These are phyloP conservation scores for Sphaerulina vaccinii DNA, from an alignment of 2,329 filamentous ascomycete genomes.

Conservation along the genomic window DNA sequence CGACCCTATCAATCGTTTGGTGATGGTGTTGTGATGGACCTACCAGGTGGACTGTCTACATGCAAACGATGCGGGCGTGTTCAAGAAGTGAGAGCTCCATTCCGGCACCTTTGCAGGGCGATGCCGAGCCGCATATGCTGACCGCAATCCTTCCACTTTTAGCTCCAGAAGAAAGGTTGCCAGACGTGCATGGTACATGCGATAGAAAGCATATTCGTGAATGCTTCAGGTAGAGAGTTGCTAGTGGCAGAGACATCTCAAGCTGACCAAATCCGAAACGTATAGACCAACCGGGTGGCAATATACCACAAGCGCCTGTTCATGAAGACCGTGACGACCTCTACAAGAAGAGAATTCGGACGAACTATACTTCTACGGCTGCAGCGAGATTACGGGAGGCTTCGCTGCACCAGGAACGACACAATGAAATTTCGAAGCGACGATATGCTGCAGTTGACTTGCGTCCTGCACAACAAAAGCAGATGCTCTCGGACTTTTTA, in stretches of 20 bases:
- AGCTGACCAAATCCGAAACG: background rate
- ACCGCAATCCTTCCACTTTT: background rate
- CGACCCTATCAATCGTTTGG: too few relatives aligned
- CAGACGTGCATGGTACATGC: background rate
- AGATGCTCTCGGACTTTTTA: conserved; percentile 15
- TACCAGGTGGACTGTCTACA: conserved; percentile 1
- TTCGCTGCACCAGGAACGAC: background rate
- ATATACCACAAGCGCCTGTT: background rate
- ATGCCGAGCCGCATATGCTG: background rate
- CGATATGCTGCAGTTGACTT: conserved; percentile 7
- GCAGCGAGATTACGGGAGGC: background rate
- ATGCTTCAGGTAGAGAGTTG: background rate
- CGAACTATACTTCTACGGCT: too few relatives aligned
- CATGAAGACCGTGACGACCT: background rate
- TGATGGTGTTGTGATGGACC: background rate
- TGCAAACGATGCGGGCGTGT: conserved; percentile 6
- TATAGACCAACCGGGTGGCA: background rate
- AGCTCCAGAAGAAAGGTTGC: conserved; percentile 1
- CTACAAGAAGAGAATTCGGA: background rate
- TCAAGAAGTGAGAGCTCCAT: background rate
- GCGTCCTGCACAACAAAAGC: conserved; percentile 12
- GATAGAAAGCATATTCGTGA: conserved; percentile 4
- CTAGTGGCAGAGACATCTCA: too few relatives aligned
- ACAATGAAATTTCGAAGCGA: background rate
- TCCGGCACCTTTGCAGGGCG: background rate